Evolutionary conservation across 2,329 filamentous ascomycete species (phyloP), one percentile per base, ranked within the genome.

Genomic region (Boeremia lycopersici): DNA sequence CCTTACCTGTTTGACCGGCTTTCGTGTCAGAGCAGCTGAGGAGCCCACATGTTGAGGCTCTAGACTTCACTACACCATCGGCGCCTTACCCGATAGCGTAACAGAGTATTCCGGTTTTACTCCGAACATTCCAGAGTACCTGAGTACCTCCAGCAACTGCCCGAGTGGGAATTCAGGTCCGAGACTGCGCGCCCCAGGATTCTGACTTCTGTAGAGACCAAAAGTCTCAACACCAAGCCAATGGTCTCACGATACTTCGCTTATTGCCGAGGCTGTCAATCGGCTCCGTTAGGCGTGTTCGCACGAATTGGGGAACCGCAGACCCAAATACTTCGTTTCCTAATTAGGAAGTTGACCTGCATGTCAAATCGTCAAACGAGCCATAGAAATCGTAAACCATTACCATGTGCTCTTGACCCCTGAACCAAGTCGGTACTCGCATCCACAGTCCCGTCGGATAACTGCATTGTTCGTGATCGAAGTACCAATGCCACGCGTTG

Each of bases 31-130:
- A 48, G 28, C n/a, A 40, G 39, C 52, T 46, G 45, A 44, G 28
- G 23, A 56, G 60, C 46, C 68, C 70, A 70, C 67, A 59, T 61
- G 63, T 61, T 65, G 61, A 60, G 59, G 62, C 65, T 57, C 70
- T 62, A 70, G 70, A 68, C 60, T 64, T 53, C 59, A 56, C 59
- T 56, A 51, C 57, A 47, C 31, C 36, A 35, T 40, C 43, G 19
- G 44, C 44, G 40, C 48, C 43, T 47, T 67, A 66, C 64, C 65
- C 59, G 58, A 68, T 65, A 35, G 25, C 48, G 61, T 50, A 52
- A 56, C 43, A 44, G 29, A 26, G 9, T 39, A 56, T 25, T 26
- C 48, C 53, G 48, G 36, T 39, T 47, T 38, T 28, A 56, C 33
- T 44, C 53, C 53, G 48, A 35, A 11, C 33, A 47, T 23, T 40